Evolutionary conservation across 1,284 basidiomycete genomes (phyloP).

Genomic region (Golubevia pallescens): DNA sequence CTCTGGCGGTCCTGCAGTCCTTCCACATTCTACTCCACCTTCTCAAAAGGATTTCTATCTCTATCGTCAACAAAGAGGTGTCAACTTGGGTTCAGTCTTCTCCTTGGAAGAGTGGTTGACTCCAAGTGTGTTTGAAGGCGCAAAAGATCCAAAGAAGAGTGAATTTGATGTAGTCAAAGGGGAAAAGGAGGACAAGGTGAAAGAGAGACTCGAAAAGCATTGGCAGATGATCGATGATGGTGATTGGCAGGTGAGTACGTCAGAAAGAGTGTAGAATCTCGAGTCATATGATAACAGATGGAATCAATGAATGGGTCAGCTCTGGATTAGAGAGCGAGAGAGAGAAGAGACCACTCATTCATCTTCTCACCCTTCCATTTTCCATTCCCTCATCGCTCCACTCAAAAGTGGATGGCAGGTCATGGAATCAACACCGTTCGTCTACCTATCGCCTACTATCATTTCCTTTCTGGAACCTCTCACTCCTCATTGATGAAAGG

Average conservation of each 20-base stretch:
- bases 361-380: background rate
- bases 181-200: conserved; percentile 67
- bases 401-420: conserved; percentile 76
- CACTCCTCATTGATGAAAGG: conserved; percentile 73
- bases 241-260: conserved; percentile 30
- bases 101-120: conserved; percentile 64
- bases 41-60: conserved; percentile 68
- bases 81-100: conserved; percentile 75
- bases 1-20: too few relatives aligned
- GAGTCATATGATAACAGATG: too few relatives aligned
- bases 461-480: conserved; percentile 81
- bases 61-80: conserved; percentile 78
- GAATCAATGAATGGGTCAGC: too few relatives aligned
- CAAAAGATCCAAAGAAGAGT: conserved; percentile 32
- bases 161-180: conserved; percentile 75
- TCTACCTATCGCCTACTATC: conserved; percentile 73
- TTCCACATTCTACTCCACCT: conserved; percentile 22
- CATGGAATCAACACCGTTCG: conserved; percentile 81
- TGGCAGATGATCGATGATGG: conserved; percentile 72
- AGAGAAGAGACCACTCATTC: conserved; percentile 66
- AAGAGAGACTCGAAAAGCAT: conserved; percentile 74
- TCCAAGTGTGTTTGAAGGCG: conserved; percentile 18
- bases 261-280: background rate
- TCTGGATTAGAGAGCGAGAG: conserved; percentile 74
- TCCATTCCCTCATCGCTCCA: too few relatives aligned